Evolutionary conservation across 2,329 filamentous ascomycete genomes (phyloP).

Genomic region (Phialophora expanda): DNA sequence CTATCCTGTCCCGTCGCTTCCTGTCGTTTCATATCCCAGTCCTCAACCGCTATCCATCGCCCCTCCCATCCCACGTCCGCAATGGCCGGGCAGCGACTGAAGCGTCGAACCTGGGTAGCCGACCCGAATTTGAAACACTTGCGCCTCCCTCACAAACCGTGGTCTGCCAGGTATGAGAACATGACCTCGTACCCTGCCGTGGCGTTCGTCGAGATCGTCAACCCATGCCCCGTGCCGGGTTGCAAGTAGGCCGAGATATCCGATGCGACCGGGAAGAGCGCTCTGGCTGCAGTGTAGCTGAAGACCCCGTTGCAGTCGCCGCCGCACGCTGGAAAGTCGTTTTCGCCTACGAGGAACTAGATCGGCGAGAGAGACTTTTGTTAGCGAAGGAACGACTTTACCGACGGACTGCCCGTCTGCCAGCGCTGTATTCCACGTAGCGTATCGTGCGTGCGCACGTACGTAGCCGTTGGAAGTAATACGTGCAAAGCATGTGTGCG

Average conservation of each 20-base stretch:
- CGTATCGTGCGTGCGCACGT: too few species aligned
- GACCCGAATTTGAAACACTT: not conserved
- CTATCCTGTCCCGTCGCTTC: too few species aligned
- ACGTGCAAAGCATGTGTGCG: too few species aligned
- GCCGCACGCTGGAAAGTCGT: not conserved
- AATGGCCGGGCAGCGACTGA: too few species aligned
- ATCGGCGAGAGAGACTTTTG: not conserved
- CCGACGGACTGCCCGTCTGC: too few species aligned
- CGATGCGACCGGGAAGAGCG: not conserved
- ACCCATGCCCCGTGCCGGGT: not conserved
- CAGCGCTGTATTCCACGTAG: not conserved
- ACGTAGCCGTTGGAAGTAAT: too few species aligned
- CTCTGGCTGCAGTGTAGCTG: not conserved
- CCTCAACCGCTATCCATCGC: too few species aligned
- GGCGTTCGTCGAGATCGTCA: not conserved
- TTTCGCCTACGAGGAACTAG: slow-evolving; percentile 1
- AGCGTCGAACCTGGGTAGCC: too few species aligned
- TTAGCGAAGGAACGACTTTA: too few species aligned
- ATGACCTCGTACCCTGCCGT: slow-evolving; percentile 3
- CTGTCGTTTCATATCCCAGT: too few species aligned
- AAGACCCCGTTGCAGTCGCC: slow-evolving; percentile 1
- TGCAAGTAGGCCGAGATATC: not conserved
- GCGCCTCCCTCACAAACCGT: not conserved
- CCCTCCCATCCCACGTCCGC: too few species aligned
- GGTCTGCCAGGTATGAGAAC: not conserved